A percentile compares a stretch with the other conserved stretches of the same genome.
These are phyloP conservation scores for Exophiala sideris DNA, from an alignment of 2,329 filamentous ascomycete genomes.

Conservation along the genomic window DNA sequence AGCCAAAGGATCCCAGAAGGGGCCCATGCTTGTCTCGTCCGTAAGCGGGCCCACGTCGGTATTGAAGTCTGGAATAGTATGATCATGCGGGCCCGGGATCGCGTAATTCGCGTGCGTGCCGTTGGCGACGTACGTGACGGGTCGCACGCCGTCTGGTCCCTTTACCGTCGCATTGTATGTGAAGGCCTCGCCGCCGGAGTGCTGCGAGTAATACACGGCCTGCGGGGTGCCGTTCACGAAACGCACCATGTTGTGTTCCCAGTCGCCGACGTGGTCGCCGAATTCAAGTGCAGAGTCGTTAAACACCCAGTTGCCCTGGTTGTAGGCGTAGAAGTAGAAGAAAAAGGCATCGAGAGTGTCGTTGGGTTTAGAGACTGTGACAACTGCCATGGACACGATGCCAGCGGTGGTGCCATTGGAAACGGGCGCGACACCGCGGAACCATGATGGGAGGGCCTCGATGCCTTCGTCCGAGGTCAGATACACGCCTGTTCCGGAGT, in stretches of 20 bases:
- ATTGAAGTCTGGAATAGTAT: conserved; percentile 60
- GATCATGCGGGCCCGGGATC: conserved; percentile 56
- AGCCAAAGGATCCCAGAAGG: conserved; percentile 59
- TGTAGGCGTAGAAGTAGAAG: conserved; percentile 59
- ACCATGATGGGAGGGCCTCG: conserved; percentile 45
- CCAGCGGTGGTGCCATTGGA: conserved; percentile 49
- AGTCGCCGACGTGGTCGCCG: conserved; percentile 63
- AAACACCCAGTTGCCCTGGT: conserved; percentile 41
- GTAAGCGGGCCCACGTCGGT: conserved; percentile 50
- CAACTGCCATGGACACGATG: conserved; percentile 49
- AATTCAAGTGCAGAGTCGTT: conserved; percentile 41
- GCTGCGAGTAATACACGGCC: conserved; percentile 62
- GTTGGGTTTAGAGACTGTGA: conserved; percentile 57
- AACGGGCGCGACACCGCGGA: conserved; percentile 54
- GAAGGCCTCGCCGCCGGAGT: conserved; percentile 62
- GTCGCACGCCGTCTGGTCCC: conserved; percentile 46
- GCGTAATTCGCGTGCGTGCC: conserved; percentile 66
- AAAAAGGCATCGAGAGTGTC: conserved; percentile 59
- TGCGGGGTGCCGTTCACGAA: conserved; percentile 56
- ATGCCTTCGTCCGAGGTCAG: conserved; percentile 51
- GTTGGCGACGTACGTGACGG: conserved; percentile 57
- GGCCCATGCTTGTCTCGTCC: conserved; percentile 54
- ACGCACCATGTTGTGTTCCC: conserved; percentile 51
- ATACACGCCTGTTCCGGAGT: conserved; percentile 47
- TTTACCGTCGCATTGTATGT: conserved; percentile 56